These are phyloP conservation scores for Coniella vitis DNA, from an alignment of 2,329 filamentous ascomycete genomes.

Conservation along the genomic window DNA sequence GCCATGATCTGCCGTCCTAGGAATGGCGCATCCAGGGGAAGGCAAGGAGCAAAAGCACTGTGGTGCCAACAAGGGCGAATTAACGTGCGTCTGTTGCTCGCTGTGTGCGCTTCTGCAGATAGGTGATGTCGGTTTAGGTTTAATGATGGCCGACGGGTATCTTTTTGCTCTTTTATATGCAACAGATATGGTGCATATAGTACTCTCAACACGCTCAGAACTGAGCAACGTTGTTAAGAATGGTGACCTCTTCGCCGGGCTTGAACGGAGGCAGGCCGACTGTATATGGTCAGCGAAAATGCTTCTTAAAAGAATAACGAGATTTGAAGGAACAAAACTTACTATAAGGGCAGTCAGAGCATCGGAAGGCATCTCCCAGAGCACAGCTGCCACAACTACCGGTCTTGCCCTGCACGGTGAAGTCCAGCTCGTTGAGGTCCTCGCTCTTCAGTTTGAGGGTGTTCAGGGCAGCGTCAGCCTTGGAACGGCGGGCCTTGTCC, in stretches of 20 bases:
- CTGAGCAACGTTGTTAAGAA: constrained; percentile 82
- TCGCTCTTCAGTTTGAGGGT: constrained; percentile 65
- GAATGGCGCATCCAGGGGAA: neutral
- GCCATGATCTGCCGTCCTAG: neutral
- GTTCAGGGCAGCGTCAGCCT: constrained; percentile 26
- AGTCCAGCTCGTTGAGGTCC: constrained; percentile 86
- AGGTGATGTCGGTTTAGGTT: neutral
- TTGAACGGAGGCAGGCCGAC: constrained; percentile 91
- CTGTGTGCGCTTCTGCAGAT: neutral
- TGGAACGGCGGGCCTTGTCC: constrained; percentile 44
- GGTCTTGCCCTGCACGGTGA: constrained; percentile 95
- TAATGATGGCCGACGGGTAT: neutral
- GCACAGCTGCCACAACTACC: constrained; percentile 93
- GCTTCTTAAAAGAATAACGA: constrained; percentile 53
- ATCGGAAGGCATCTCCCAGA: constrained; percentile 82
- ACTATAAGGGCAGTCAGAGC: constrained; percentile 45
- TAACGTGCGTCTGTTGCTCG: neutral
- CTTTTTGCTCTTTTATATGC: neutral
- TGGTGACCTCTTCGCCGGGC: constrained; percentile 85
- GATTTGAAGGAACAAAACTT: constrained; percentile 24
- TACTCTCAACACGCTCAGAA: constrained; percentile 40
- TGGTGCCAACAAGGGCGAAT: no score
- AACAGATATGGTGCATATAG: neutral
- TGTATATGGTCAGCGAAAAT: neutral
- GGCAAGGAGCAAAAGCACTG: neutral